Evolutionary conservation across 1,284 basidiomycete species (phyloP).

Genomic region (Lentinula novae-zelandiae): DNA sequence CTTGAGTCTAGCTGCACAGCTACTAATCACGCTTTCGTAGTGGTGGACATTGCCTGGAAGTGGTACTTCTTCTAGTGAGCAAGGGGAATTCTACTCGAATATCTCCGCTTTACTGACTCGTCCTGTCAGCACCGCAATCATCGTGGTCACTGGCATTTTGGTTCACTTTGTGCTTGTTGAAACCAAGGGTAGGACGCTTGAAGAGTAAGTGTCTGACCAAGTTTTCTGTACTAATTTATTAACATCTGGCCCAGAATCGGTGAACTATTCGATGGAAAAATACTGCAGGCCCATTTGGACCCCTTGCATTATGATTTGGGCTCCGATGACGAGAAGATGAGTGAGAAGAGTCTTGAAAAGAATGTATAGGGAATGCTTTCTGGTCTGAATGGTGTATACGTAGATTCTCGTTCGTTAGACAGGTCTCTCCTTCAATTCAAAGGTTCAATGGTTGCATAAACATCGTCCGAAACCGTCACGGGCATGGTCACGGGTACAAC

Average conservation of each 20-base stretch:
- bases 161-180: constrained; percentile 12
- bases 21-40: not conserved
- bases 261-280: constrained; percentile 11
- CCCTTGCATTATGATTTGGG: not conserved
- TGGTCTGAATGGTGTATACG: not conserved
- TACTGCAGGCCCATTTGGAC: not conserved
- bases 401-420: not conserved
- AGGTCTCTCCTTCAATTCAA: not conserved
- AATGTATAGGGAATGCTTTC: not conserved
- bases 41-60: constrained; percentile 13
- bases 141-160: constrained; percentile 29
- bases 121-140: constrained; percentile 4
- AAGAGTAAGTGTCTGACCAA: constrained; percentile 12
- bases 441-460: no score
- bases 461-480: no score
- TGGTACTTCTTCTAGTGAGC: constrained; percentile 14
- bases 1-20: not conserved
- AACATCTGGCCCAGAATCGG: not conserved
- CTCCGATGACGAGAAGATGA: not conserved
- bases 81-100: not conserved
- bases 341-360: not conserved
- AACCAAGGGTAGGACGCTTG: constrained; percentile 15
- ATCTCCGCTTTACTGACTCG: not conserved
- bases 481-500: no score
- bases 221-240: not conserved